Base-by-base conservation (phyloP, 805 yeast species). In the Yamadazyma sp. region DNA sequence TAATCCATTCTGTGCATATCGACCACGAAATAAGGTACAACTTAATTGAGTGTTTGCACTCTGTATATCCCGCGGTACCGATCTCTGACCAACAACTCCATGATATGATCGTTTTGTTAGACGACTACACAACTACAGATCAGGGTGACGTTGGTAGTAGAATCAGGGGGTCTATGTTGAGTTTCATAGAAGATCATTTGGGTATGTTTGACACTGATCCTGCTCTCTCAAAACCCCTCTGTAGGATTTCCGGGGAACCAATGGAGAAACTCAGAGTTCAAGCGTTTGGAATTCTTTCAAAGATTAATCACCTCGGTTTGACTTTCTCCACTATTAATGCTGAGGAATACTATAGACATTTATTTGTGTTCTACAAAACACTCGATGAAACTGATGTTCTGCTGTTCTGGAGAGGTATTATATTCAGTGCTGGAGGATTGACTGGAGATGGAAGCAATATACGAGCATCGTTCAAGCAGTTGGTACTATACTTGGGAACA, bases 91-190 rank as follows among this genome's bases (percentile, higher is more conserved):
- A 11, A 13, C 32, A 33, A 11, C 3, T 20, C 6, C 10, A 12
- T 11, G 20, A 38, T 1, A 18, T 59, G 20, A 28, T 72, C 1
- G 46, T 44, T 1, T 73, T 77, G 22, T 57, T 91, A 10, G 81
- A 82, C 44, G 96, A 90, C 50, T 88, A 89, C 55, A 77, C 95
- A 0, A 62, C 75, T 2, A 84, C 91, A 0, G 77, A 77, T 18
- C 84, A 86, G 52, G 98, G 98, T 7, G 98, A 90, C 61, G 90
- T 89, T n/a, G 98, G 98, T 2, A 77, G 86, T 32, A 73, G 78
- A 49, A 74, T 88, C 1, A 64, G 98, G 32, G 45, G 54, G 1
- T 70, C 81, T 0, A 65, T 81, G 1, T 54, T 84, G 2, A 24
- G 47, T 5, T 49, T 78, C 2, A 55, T 81, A 0, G 35, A 44